Conservation (phyloP, 1,284 basidiomycete genomes). For the Cystobasidiaceae sp. region DNA sequence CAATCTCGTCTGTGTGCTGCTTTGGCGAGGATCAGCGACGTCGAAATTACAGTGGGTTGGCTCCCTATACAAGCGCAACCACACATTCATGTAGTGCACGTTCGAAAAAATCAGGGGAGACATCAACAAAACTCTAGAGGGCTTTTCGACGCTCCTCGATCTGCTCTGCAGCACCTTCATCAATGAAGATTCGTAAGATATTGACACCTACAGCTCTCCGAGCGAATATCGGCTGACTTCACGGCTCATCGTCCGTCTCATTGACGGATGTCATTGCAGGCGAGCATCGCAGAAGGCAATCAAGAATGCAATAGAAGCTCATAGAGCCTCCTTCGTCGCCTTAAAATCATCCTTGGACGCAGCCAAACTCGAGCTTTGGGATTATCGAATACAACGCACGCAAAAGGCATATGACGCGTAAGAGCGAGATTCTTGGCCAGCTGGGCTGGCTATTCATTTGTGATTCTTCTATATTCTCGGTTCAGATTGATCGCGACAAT, state of each 20-base stretch:
- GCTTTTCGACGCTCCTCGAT: slow-evolving; percentile 74
- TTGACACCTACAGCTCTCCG: no score
- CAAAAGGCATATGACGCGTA: slow-evolving; percentile 66
- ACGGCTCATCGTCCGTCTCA: no score
- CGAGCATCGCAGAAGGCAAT: slow-evolving; percentile 23
- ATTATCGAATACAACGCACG: slow-evolving; percentile 50
- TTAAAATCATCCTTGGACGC: slow-evolving; percentile 76
- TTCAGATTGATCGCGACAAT: slow-evolving; percentile 64
- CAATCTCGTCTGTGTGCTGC: slow-evolving; percentile 71
- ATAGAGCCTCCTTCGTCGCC: slow-evolving; percentile 69
- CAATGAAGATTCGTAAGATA: slow-evolving; percentile 55
- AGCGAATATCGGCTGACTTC: no score
- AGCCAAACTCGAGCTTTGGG: slow-evolving; percentile 73
- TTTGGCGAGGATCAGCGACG: slow-evolving; percentile 82
- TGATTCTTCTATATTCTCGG: neutral
- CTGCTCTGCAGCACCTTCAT: slow-evolving; percentile 78
- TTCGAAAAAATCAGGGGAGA: slow-evolving; percentile 49
- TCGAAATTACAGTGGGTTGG: slow-evolving; percentile 63
- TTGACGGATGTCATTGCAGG: no score
- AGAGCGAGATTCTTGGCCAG: neutral
- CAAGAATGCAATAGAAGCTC: slow-evolving; percentile 56
- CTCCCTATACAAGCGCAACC: slow-evolving; percentile 7
- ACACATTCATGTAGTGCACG: neutral
- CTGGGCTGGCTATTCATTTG: neutral
- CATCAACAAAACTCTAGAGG: slow-evolving; percentile 77